Evolutionary conservation across 2,329 filamentous ascomycete species (phyloP).

Genomic region (Ploettnerulaceae sp.): DNA sequence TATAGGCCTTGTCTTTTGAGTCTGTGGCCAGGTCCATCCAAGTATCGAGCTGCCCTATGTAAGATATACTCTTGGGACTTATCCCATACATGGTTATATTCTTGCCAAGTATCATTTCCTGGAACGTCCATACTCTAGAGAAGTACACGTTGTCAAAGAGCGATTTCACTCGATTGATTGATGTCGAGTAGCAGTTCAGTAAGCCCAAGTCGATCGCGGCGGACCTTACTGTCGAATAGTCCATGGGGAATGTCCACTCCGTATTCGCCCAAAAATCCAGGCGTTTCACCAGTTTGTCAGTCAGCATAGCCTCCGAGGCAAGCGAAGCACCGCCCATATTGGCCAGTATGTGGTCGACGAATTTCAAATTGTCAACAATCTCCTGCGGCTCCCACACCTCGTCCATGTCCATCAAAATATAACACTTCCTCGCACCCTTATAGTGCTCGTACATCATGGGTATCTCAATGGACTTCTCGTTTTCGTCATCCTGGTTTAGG

Average conservation of each 20-base stretch:
- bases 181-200: slow-evolving; percentile 15
- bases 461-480: slow-evolving; percentile 11
- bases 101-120: slow-evolving; percentile 15
- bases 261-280: slow-evolving; percentile 11
- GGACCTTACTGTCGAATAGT: slow-evolving; percentile 6
- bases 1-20: slow-evolving; percentile 14
- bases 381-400: slow-evolving; percentile 32
- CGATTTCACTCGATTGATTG: slow-evolving; percentile 9
- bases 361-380: slow-evolving; percentile 32
- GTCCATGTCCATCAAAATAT: slow-evolving; percentile 33
- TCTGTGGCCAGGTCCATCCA: slow-evolving; percentile 19
- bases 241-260: slow-evolving; percentile 9
- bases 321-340: slow-evolving; percentile 25
- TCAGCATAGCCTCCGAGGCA: slow-evolving; percentile 25
- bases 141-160: slow-evolving; percentile 13
- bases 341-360: slow-evolving; percentile 30
- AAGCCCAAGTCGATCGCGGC: slow-evolving; percentile 12
- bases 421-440: slow-evolving; percentile 23
- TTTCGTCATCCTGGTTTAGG: slow-evolving; percentile 23
- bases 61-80: slow-evolving; percentile 7
- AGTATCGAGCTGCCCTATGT: slow-evolving; percentile 14
- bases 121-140: slow-evolving; percentile 14
- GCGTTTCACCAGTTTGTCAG: slow-evolving; percentile 17
- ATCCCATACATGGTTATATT: slow-evolving; percentile 17
- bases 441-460: slow-evolving; percentile 20